These are phyloP conservation scores for Lippia alba DNA, from an alignment of 305 asterid genomes.

Conservation along the genomic window DNA sequence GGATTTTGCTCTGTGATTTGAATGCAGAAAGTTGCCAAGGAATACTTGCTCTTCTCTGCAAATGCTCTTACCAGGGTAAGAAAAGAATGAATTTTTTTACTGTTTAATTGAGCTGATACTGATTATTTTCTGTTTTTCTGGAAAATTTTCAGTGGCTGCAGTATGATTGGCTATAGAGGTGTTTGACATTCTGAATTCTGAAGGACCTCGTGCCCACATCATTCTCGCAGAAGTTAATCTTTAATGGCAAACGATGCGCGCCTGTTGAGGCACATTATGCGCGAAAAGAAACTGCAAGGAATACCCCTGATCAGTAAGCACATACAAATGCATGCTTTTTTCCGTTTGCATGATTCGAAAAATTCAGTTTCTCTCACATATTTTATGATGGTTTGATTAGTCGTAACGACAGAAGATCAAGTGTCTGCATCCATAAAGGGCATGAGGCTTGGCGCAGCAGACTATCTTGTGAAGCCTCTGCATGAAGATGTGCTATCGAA, in stretches of 20 bases:
- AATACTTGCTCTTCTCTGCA: constrained; percentile 46
- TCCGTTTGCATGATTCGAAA: background rate
- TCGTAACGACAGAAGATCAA: constrained; percentile 44
- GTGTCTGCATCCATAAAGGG: constrained; percentile 50
- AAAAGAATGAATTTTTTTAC: background rate
- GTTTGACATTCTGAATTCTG: constrained; percentile 43
- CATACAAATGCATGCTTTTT: background rate
- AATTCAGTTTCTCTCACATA: background rate
- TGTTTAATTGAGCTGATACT: too few species aligned
- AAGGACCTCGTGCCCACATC: constrained; percentile 57
- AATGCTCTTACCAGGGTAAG: constrained; percentile 56
- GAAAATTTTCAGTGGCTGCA: constrained; percentile 43
- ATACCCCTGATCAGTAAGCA: constrained; percentile 67
- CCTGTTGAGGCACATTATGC: constrained; percentile 57
- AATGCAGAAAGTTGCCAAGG: constrained; percentile 51
- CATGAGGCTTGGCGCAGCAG: constrained; percentile 56
- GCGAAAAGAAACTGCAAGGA: constrained; percentile 42
- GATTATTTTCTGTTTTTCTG: too few species aligned
- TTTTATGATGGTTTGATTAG: constrained; percentile 31
- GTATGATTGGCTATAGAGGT: constrained; percentile 50
- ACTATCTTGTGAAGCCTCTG: constrained; percentile 63
- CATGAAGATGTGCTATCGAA: constrained; percentile 42
- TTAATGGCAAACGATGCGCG: constrained; percentile 57
- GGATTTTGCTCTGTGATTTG: constrained; percentile 47
- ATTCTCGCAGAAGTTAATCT: constrained; percentile 61